Evolutionary conservation across 805 yeast species (phyloP).

Genomic region (Jamesozyma hellenica): DNA sequence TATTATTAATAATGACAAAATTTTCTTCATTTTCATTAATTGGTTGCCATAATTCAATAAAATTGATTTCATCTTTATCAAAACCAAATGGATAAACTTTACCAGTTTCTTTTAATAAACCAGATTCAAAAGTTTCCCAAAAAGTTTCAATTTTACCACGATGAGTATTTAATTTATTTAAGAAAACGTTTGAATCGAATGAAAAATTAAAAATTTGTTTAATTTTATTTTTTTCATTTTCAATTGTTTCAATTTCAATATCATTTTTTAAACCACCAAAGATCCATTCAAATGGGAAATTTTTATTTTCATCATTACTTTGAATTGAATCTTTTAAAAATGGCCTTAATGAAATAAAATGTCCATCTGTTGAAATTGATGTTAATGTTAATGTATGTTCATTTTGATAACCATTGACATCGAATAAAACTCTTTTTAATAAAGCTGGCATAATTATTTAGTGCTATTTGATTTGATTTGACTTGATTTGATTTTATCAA

Average conservation of each 20-base stretch:
- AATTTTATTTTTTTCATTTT: conserved; percentile 14
- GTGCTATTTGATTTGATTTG: too few species aligned
- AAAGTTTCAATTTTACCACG: conserved; percentile 22
- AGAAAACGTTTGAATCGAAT: conserved; percentile 24
- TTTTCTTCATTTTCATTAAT: conserved; percentile 19
- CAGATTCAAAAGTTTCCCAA: conserved; percentile 28
- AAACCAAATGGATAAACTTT: conserved; percentile 24
- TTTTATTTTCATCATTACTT: conserved; percentile 16
- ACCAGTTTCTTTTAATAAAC: conserved; percentile 28
- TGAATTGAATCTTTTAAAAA: conserved; percentile 17
- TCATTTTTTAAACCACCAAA: conserved; percentile 42
- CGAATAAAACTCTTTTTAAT: conserved; percentile 25
- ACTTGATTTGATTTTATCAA: too few species aligned
- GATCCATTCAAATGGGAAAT: conserved; percentile 49
- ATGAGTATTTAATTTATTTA: conserved; percentile 22
- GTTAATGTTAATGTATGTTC: conserved; percentile 28
- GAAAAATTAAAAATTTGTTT: conserved; percentile 23
- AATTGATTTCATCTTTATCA: conserved; percentile 20
- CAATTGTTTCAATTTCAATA: conserved; percentile 25
- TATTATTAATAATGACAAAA: conserved; percentile 11
- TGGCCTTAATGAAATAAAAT: conserved; percentile 32
- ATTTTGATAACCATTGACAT: conserved; percentile 18
- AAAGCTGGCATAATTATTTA: conserved; percentile 19
- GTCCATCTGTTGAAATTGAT: conserved; percentile 27
- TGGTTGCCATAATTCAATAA: conserved; percentile 31